Base-by-base conservation (phyloP, 352 stramenopile genomes). In the Pythium pectinolyticum region DNA sequence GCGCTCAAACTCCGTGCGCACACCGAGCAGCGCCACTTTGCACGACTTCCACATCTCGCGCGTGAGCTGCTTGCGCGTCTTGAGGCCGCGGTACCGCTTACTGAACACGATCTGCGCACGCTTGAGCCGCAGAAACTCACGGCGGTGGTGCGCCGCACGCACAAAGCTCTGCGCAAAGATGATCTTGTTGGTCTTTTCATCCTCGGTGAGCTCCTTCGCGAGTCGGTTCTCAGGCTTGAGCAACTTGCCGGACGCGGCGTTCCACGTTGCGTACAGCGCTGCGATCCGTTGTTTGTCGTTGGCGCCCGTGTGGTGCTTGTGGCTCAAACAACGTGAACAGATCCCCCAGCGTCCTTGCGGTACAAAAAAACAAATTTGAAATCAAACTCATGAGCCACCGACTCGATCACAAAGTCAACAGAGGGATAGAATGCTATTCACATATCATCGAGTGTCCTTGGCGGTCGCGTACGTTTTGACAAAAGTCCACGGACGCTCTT, bases 401-500 rank as follows among this genome's bases (percentile, higher is more conserved):
- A 40, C 14, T 15, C 24, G 37, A 24, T 22, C 5, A 25, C 20
- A 11, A 43, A 19, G 17, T 37, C 12, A n/a, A n/a, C n/a, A n/a
- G n/a, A n/a, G 32, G 32, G 7, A 14, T 37, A 37, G 32, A 7
- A 14, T 37, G 32, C 7, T 7, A 14, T 37, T 14, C 12, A 37
- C 53, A 17, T 72, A 80, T 70, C 67, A 57, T 72, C 32, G 83
- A 90, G 65, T 92, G 79, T 20, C 77, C 71, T 60, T 86, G 79
- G 5, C 94, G 15, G 75, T 67, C 3, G 67, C 74, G 50, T 95
- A 95, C 27, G 82, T 81, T 66, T 90, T 94, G 93, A 59, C 80
- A 90, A 61, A 90, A 95, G 46, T 84, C 86, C 85, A 59, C 80
- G 81, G 64, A 92, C 32, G 61, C 93, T 93, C 55, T 95, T 84